Conservation (phyloP, 2,329 filamentous ascomycete species). For the Verticillium isaacii region DNA sequence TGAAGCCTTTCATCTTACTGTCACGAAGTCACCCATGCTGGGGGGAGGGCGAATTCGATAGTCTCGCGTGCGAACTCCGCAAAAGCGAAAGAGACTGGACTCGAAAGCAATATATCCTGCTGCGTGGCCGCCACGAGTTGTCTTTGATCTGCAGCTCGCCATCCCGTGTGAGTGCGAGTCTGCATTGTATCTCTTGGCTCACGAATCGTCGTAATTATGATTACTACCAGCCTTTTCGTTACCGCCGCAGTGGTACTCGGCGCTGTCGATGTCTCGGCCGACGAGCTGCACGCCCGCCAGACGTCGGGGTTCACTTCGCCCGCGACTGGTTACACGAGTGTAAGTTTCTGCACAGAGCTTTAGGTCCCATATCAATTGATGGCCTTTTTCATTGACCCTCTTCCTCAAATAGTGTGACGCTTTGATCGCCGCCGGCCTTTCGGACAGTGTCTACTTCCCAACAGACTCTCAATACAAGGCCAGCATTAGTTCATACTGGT, state of each 20-base stretch:
- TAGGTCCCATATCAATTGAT: too few species aligned
- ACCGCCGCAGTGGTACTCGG: not conserved
- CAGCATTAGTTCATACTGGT: constrained; percentile 14
- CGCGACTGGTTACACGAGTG: constrained; percentile 1
- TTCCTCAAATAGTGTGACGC: constrained; percentile 8
- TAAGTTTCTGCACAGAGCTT: not conserved
- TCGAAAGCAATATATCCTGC: not conserved
- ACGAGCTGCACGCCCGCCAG: not conserved
- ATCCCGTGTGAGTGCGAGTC: not conserved
- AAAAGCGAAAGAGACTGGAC: not conserved
- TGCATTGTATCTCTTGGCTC: not conserved
- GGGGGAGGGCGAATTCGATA: not conserved
- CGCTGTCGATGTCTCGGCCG: not conserved
- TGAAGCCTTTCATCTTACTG: too few species aligned
- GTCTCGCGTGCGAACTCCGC: not conserved
- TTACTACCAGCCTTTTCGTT: not conserved
- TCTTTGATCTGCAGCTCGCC: not conserved
- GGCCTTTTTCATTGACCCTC: not conserved
- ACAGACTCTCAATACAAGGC: constrained; percentile 1
- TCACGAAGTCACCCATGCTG: not conserved
- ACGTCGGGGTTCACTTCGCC: not conserved
- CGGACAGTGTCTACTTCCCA: constrained; percentile 5
- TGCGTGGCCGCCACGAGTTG: not conserved
- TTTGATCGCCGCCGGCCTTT: constrained; percentile 6
- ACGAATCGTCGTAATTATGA: not conserved